phyloP scores from a whole-genome alignment of 2,329 filamentous ascomycete genomes.

The Fusarium burgessii region DNA sequence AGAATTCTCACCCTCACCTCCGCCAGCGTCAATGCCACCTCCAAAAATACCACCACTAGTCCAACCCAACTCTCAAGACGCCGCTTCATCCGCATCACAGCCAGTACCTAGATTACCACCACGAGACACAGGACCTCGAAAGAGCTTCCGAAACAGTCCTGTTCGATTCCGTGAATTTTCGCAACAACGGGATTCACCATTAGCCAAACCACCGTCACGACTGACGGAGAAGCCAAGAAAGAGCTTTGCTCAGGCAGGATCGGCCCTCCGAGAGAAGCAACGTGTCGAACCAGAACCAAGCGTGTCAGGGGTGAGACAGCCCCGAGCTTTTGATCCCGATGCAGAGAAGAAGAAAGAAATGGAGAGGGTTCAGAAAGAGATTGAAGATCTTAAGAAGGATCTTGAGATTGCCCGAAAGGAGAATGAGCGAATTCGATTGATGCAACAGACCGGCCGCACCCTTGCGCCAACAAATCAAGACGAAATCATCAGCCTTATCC shows the following conservation, averaged over 20 bases:
- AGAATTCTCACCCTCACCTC: constrained; percentile 14
- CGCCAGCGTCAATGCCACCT: constrained; percentile 32
- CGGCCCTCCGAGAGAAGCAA: not conserved
- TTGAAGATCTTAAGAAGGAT: constrained; percentile 69
- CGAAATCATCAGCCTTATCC: constrained; percentile 56
- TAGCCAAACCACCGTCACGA: constrained; percentile 58
- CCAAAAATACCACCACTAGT: constrained; percentile 24
- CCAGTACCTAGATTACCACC: constrained; percentile 44
- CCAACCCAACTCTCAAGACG: constrained; percentile 7
- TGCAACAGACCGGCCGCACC: constrained; percentile 55
- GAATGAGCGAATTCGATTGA: constrained; percentile 64
- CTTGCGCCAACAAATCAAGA: constrained; percentile 52
- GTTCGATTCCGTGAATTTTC: constrained; percentile 58
- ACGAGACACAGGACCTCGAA: constrained; percentile 65
- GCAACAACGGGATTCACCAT: constrained; percentile 59
- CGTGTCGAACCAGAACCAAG: not conserved
- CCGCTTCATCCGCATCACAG: constrained; percentile 16
- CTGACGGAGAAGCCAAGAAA: constrained; percentile 33
- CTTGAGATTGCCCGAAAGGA: constrained; percentile 68
- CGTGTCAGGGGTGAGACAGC: constrained; percentile 3
- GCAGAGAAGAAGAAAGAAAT: constrained; percentile 64
- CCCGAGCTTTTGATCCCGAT: constrained; percentile 53
- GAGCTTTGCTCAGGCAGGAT: not conserved
- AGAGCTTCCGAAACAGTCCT: constrained; percentile 71
- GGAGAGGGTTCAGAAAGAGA: constrained; percentile 66